Conservation (phyloP, 2,329 filamentous ascomycete genomes). For the Penicillium polonicum region DNA sequence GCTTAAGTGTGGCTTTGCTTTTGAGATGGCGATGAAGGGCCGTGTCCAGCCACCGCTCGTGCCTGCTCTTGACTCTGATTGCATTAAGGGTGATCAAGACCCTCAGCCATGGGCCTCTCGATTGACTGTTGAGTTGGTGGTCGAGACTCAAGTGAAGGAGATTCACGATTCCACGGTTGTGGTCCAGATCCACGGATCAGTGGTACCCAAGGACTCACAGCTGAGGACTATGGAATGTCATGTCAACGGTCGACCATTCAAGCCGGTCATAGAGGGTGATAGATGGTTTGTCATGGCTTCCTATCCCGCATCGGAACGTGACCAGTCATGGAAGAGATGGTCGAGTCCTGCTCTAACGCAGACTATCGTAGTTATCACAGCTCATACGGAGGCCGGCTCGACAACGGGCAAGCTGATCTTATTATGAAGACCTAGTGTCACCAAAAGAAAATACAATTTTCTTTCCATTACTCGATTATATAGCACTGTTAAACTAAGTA, state of each 20-base stretch:
- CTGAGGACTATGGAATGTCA: conserved; percentile 16
- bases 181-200: conserved; percentile 11
- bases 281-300: conserved; percentile 19
- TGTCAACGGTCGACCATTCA: conserved; percentile 25
- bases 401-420: conserved; percentile 25
- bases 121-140: conserved; percentile 1
- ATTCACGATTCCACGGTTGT: conserved; percentile 5
- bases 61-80: conserved; percentile 27
- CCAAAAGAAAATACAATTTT: not conserved
- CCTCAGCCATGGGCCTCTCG: not conserved
- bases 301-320: conserved; percentile 27
- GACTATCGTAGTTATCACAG: conserved; percentile 26
- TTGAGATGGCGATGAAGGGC: conserved; percentile 23
- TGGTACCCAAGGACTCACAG: conserved; percentile 8
- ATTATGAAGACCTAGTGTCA: conserved; percentile 11
- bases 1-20: conserved; percentile 30
- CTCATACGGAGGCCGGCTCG: conserved; percentile 7
- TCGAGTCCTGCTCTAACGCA: conserved; percentile 27
- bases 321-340: conserved; percentile 27
- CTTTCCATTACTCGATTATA: not conserved
- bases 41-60: conserved; percentile 22
- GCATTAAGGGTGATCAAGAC: not conserved
- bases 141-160: conserved; percentile 13
- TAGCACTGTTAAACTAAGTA: not conserved
- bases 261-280: conserved; percentile 12